Base-by-base conservation (phyloP, 805 yeast genomes). In the Ogataea trehalophila region DNA sequence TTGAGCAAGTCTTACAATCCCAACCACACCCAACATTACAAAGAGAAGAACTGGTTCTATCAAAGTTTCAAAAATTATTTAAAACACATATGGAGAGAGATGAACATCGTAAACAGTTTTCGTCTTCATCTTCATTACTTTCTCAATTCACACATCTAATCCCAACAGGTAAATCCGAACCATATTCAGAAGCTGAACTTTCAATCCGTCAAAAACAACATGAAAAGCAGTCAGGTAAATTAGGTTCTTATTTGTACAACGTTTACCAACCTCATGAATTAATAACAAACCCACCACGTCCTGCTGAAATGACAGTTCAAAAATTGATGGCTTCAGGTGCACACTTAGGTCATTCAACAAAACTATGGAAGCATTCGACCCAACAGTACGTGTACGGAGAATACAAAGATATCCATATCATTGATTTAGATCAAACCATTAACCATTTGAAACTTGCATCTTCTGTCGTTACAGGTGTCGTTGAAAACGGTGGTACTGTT, bases 331-430 rank as follows among this genome's bases (percentile, higher is more conserved):
- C 97, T 4, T 88, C 97, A 0, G 97, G 97, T 44, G 92, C 92
- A 41, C 99, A 94, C 66, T 72, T 94, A 56, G 99, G 99, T 29
- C 97, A 92, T 58, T 77, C 96, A n/a, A 84, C 80, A 34, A 73
- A 85, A 3, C 72, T 84, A 51, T 85, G 83, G 80, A 81, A 95
- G 57, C 81, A 90, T 9, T 76, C 85, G 26, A 87, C 91, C 44
- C 92, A 90, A 66, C 91, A 95, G 11, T 94, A 75, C 65, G 77
- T 92, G 40, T 85, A 85, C 61, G 99, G 98, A 46, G 85, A 79
- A 53, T 89, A 94, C 59, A 83, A 88, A 51, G 96, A 90, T n/a
- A 76, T 94, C 48, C 96, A 90, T 65, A 79, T 94, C 44, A 91
- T 94, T 56, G 96, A 92, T 65, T 73, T 91, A 56, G 92, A 92